Base-by-base conservation (phyloP, 345 rosid genomes). In the Eucalyptus guilfoylei region DNA sequence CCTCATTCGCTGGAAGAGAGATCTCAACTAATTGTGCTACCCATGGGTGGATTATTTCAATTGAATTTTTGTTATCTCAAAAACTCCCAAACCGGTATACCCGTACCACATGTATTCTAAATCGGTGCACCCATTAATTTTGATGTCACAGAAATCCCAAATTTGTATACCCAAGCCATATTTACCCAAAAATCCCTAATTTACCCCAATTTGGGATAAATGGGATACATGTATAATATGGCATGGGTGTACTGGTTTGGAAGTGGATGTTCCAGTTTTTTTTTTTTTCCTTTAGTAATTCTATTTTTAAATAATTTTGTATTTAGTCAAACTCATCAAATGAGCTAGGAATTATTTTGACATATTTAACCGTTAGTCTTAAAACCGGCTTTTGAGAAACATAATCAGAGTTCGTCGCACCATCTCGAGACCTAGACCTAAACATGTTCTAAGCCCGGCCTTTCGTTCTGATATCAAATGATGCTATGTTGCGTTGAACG, bases 181-280 rank as follows among this genome's bases (percentile, higher is more conserved):
- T 55, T 55, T 55, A 55, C 62, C 62, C 62, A 24, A 55, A 55
- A 55, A 55, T 8, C 3, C 30, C 28, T 9, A 23, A 24, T 55
- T 55, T 55, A 5, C 62, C 62, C 24, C 13, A 9, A 55, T 55
- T 24, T 24, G 30, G 12, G 62, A 55, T 55, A 55, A 55, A 24
- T 55, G 13, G 12, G 62, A 55, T 55, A 55, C 62, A 4, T 23
- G 62, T 55, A 24, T 55, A 28, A 6, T 60, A 12, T 60, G 69
- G 2, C 4, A 60, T 1, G 2, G 1, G 34, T 12, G 32, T 28
- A 28, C 4, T 13, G 0, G 1, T 60, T 60, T 60, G 7, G 32
- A 28, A 30, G 14, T 6, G 32, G 32, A 1, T 28, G 32, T 26
- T 13, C 0, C 14, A 5, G 3, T 54, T 54, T 54, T 23, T 1